Percentiles rank a stretch among this genome's conserved stretches.
Conservation (phyloP, 2,329 filamentous ascomycete genomes). For the Fusarium zealandicum region DNA sequence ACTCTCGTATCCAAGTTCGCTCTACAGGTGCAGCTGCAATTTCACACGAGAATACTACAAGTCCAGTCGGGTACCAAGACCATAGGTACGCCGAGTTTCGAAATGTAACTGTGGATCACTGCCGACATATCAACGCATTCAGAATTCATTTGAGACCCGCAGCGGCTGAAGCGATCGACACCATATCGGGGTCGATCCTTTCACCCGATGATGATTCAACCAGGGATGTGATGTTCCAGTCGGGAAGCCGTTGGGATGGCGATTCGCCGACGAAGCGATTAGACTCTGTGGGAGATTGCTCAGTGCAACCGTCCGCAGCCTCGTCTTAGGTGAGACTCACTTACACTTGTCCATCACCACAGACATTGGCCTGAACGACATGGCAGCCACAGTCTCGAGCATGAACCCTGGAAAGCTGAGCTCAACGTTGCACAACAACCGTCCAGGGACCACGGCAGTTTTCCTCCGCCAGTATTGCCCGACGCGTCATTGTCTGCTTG, state of each 20-base stretch:
- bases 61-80: not conserved
- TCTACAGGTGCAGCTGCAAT: no score
- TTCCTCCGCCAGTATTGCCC: not conserved
- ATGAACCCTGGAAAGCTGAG: not conserved
- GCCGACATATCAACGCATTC: conserved; percentile 1
- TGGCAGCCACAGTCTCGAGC: not conserved
- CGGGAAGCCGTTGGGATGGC: no score
- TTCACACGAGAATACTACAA: not conserved
- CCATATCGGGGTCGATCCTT: not conserved
- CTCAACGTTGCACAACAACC: not conserved
- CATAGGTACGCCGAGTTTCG: not conserved
- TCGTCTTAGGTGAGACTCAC: not conserved
- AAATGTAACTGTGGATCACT: not conserved
- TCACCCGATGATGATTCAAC: no score
- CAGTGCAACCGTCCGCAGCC: not conserved
- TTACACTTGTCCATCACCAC: no score
- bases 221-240: no score
- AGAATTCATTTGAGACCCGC: not conserved
- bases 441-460: not conserved
- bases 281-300: no score
- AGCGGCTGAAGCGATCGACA: not conserved
- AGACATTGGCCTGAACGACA: no score
- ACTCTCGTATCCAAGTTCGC: no score
- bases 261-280: no score
- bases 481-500: not conserved